Evolutionary conservation across 2,329 filamentous ascomycete genomes (phyloP).

Genomic region (Corinectria fuckeliana): DNA sequence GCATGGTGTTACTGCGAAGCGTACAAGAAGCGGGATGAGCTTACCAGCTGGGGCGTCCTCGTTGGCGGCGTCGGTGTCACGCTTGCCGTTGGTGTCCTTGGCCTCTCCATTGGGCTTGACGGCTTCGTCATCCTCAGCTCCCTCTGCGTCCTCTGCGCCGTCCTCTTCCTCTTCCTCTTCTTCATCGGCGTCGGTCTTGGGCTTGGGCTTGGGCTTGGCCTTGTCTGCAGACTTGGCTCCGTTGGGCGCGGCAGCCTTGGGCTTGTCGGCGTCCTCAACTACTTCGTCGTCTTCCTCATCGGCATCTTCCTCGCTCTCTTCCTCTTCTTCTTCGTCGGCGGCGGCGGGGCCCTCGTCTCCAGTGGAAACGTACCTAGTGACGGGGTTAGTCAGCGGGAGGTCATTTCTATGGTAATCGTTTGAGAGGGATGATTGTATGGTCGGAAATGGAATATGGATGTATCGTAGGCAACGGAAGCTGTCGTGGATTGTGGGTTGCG

Average conservation of each 20-base stretch:
- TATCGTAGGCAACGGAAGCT: not conserved
- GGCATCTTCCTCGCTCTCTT: slow-evolving; percentile 49
- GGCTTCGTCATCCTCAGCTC: slow-evolving; percentile 36
- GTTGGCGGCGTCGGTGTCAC: slow-evolving; percentile 8
- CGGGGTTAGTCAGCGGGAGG: slow-evolving; percentile 21
- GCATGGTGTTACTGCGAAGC: not conserved
- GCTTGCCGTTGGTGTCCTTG: slow-evolving; percentile 29
- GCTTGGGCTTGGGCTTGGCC: slow-evolving; percentile 41
- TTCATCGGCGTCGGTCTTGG: slow-evolving; percentile 45
- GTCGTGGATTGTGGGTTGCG: not conserved
- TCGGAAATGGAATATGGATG: not conserved
- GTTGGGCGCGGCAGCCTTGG: slow-evolving; percentile 46
- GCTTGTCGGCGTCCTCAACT: slow-evolving; percentile 43
- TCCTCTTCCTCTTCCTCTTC: slow-evolving; percentile 45
- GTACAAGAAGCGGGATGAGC: not conserved
- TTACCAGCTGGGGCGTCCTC: slow-evolving; percentile 9
- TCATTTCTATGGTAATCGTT: slow-evolving; percentile 1
- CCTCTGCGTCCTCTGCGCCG: slow-evolving; percentile 40
- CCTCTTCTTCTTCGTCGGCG: slow-evolving; percentile 47
- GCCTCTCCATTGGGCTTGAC: slow-evolving; percentile 35
- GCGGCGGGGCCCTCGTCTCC: slow-evolving; percentile 35
- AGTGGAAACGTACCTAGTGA: slow-evolving; percentile 44
- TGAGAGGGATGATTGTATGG: not conserved
- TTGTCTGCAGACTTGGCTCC: not conserved
- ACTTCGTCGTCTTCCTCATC: slow-evolving; percentile 48